Conservation (phyloP, 768 basidiomycete genomes). For the Terana coerulea region DNA sequence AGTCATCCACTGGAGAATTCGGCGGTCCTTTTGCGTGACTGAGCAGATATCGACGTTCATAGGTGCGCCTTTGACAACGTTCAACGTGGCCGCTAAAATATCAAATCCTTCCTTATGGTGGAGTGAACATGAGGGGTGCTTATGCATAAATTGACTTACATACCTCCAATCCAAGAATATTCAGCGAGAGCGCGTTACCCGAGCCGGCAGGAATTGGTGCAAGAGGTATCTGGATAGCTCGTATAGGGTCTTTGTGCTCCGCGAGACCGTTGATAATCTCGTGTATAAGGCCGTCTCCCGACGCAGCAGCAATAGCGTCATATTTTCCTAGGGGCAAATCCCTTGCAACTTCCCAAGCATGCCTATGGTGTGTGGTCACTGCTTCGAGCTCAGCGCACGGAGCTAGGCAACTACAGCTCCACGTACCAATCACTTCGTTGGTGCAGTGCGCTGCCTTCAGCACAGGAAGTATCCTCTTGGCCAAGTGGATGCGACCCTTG, state of each 20-base stretch:
- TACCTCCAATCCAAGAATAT: constrained; percentile 68
- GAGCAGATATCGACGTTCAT: constrained; percentile 80
- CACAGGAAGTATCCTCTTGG: constrained; percentile 64
- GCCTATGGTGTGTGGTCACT: constrained; percentile 63
- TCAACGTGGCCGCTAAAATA: constrained; percentile 67
- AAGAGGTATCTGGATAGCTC: constrained; percentile 65
- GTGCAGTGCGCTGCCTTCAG: constrained; percentile 62
- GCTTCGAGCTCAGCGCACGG: background rate
- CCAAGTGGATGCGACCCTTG: constrained; percentile 51
- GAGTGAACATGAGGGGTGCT: too few relatives aligned
- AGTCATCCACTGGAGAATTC: constrained; percentile 75
- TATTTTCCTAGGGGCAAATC: constrained; percentile 48
- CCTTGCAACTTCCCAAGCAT: constrained; percentile 65
- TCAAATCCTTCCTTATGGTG: constrained; percentile 59
- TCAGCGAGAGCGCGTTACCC: constrained; percentile 73
- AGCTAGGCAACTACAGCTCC: background rate
- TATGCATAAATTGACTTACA: too few relatives aligned
- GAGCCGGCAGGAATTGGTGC: constrained; percentile 81
- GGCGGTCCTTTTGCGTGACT: constrained; percentile 61
- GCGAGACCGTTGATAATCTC: constrained; percentile 85
- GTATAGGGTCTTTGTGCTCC: constrained; percentile 51
- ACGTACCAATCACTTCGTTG: constrained; percentile 61
- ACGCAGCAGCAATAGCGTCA: constrained; percentile 72
- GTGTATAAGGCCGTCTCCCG: constrained; percentile 82
- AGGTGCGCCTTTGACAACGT: constrained; percentile 74